phyloP scores from a whole-genome alignment of 805 yeast genomes.

The Saccharomyces kudriavzevii region DNA sequence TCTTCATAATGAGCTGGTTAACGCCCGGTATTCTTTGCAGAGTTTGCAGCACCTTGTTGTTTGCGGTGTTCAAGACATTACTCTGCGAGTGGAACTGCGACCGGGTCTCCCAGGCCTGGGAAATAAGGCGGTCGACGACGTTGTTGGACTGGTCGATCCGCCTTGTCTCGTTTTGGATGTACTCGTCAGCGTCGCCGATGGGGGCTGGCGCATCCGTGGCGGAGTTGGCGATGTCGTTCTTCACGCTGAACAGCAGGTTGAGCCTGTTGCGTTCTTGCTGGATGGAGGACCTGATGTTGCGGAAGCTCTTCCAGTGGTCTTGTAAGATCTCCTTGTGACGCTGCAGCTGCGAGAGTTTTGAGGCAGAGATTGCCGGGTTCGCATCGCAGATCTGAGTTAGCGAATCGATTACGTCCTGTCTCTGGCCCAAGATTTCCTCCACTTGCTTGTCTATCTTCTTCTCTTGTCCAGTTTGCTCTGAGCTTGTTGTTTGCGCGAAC shows the following conservation, averaged over 20 bases:
- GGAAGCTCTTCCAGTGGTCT: slow-evolving; percentile 60
- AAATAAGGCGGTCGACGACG: slow-evolving; percentile 69
- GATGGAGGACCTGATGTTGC: slow-evolving; percentile 49
- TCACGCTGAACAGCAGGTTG: slow-evolving; percentile 66
- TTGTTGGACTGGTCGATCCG: slow-evolving; percentile 66
- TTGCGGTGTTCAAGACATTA: slow-evolving; percentile 52
- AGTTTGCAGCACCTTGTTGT: slow-evolving; percentile 50
- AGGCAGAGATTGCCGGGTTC: slow-evolving; percentile 51
- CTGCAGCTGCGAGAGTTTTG: slow-evolving; percentile 71
- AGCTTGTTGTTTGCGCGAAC: slow-evolving; percentile 44
- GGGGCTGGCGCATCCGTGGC: slow-evolving; percentile 26
- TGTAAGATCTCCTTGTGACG: slow-evolving; percentile 70
- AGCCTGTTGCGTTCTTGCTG: slow-evolving; percentile 68
- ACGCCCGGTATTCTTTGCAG: slow-evolving; percentile 76
- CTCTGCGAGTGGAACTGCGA: slow-evolving; percentile 77
- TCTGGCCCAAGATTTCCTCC: slow-evolving; percentile 43
- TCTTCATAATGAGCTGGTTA: slow-evolving; percentile 62
- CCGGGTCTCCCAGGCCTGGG: slow-evolving; percentile 83
- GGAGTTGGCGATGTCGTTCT: slow-evolving; percentile 70
- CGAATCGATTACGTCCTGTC: slow-evolving; percentile 47
- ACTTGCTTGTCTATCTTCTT: slow-evolving; percentile 36
- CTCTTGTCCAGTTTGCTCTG: slow-evolving; percentile 44
- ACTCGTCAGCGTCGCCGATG: slow-evolving; percentile 49
- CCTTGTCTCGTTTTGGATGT: slow-evolving; percentile 67
- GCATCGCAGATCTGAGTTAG: slow-evolving; percentile 49